phyloP scores from a whole-genome alignment of 495 filamentous ascomycete species.

The Pseudoneurospora amorphoporcata region DNA sequence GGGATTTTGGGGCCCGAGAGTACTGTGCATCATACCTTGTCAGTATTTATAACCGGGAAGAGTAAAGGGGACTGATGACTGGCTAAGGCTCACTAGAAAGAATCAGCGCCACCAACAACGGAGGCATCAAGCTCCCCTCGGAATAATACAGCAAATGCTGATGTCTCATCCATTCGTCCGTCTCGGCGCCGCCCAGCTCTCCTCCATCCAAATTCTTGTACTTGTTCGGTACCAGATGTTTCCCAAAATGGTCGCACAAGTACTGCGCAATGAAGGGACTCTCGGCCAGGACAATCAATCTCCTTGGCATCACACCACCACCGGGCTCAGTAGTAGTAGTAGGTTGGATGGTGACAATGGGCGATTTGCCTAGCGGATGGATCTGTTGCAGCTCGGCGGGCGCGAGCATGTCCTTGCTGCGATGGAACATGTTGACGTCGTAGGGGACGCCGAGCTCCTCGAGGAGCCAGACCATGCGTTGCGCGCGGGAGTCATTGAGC shows the following conservation, averaged over 20 bases:
- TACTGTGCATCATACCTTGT: conserved; percentile 1
- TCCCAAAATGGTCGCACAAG: conserved; percentile 58
- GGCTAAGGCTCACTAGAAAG: conserved; percentile 8
- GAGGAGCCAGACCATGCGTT: conserved; percentile 82
- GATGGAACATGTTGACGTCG: conserved; percentile 64
- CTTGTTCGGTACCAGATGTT: conserved; percentile 50
- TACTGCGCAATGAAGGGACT: conserved; percentile 74
- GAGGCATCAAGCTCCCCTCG: conserved; percentile 40
- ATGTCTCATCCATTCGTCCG: conserved; percentile 65
- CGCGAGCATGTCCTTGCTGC: conserved; percentile 47
- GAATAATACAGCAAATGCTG: conserved; percentile 74
- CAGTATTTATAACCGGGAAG: too few species aligned
- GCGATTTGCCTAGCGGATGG: conserved; percentile 80
- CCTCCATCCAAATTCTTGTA: conserved; percentile 49
- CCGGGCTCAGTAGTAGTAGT: conserved; percentile 9
- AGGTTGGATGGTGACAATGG: conserved; percentile 50
- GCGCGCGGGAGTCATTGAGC: conserved; percentile 69
- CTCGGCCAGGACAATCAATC: conserved; percentile 67
- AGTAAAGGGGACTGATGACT: too few species aligned
- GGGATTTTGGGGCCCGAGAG: conserved; percentile 57
- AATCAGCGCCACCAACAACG: conserved; percentile 8
- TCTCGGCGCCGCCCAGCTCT: conserved; percentile 56
- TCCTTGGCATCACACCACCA: conserved; percentile 15
- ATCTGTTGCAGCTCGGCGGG: conserved; percentile 62
- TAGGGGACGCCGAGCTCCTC: conserved; percentile 75